Evolutionary conservation across 2,329 filamentous ascomycete genomes (phyloP), one percentile per base, ranked within the genome.

Genomic region (Curvularia lunata): DNA sequence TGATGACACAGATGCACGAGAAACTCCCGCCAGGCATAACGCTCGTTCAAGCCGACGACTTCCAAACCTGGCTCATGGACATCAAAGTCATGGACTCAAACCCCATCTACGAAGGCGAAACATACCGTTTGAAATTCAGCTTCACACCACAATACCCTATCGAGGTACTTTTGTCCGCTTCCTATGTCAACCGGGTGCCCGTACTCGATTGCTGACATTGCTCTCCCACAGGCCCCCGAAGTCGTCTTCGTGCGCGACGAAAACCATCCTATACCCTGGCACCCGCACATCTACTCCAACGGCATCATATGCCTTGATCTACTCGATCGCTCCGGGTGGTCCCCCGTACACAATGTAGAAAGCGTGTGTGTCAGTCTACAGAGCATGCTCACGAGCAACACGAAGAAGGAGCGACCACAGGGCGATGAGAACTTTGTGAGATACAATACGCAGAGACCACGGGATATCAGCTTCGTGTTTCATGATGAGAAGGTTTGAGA

Each of bases 241-340:
- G 95, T 98, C 65, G 90, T 91, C 55, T 99, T 99, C 73, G 83
- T 91, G 54, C 83, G 87, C 68, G 80, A 85, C 52, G 76, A 86
- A 32, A 70, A 71, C 38, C 83, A 85, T 41, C 80, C 83, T 2
- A 93, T 99, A 69, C 95, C 95, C 1, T 93, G 97, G 76, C 95
- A 99, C 72, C 95, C 95, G 3, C 95, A 99, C 80, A 91, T 99
- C 77, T 99, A 99, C 81, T 95, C 91, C 68, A 99, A 99, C 78
- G 95, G 95, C 68, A 97, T 98, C 77, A 99, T 99, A 74, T 99
- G 95, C 72, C 89, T 99, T 48, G 95, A 99, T 70, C 85, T 99
- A 1, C 87, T 99, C 8, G 92, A 92, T 51, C 83, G 85, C 9
- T 88, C 92, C 63, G 95, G 95, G 55, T 99, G 95, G 95, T 95